Evolutionary conservation across 768 basidiomycete genomes (phyloP).

Genomic region (Amanita inopinata): DNA sequence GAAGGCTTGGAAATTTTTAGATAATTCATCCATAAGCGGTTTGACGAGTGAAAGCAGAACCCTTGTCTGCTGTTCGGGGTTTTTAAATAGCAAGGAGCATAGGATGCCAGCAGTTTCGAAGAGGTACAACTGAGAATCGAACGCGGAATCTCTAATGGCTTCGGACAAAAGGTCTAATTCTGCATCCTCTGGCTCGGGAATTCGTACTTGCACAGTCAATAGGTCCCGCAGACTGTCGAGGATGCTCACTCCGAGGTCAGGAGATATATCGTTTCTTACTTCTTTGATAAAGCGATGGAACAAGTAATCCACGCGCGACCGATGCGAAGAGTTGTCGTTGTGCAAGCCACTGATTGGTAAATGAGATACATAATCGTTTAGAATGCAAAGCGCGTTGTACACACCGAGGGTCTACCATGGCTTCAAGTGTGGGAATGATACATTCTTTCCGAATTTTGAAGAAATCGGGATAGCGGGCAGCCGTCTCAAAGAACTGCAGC

Average conservation of each 20-base stretch:
- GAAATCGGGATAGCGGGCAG: slow-evolving; percentile 89
- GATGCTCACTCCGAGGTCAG: slow-evolving; percentile 59
- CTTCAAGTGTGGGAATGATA: slow-evolving; percentile 78
- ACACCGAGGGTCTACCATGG: slow-evolving; percentile 78
- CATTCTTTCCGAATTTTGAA: slow-evolving; percentile 90
- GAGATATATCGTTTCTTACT: slow-evolving; percentile 64
- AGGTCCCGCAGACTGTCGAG: slow-evolving; percentile 71
- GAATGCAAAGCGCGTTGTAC: slow-evolving; percentile 16
- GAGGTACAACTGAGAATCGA: slow-evolving; percentile 88
- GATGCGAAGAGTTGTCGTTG: slow-evolving; percentile 55
- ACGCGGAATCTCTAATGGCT: slow-evolving; percentile 65
- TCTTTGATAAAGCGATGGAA: slow-evolving; percentile 91
- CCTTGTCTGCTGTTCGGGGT: slow-evolving; percentile 55
- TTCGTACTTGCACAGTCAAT: slow-evolving; percentile 60
- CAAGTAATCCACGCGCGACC: slow-evolving; percentile 81
- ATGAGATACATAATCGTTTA: background rate
- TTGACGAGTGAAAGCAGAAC: slow-evolving; percentile 71
- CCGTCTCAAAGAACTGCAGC: slow-evolving; percentile 89
- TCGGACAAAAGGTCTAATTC: slow-evolving; percentile 68
- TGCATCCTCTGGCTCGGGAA: slow-evolving; percentile 72
- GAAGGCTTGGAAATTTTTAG: slow-evolving; percentile 43
- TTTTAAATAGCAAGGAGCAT: slow-evolving; percentile 62
- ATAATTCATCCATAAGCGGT: slow-evolving; percentile 71
- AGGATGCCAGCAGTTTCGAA: slow-evolving; percentile 89
- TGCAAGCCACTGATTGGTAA: slow-evolving; percentile 68